Evolutionary conservation across 108 stramenopile species (phyloP).

Genomic region (Stephanodiscus triporus): DNA sequence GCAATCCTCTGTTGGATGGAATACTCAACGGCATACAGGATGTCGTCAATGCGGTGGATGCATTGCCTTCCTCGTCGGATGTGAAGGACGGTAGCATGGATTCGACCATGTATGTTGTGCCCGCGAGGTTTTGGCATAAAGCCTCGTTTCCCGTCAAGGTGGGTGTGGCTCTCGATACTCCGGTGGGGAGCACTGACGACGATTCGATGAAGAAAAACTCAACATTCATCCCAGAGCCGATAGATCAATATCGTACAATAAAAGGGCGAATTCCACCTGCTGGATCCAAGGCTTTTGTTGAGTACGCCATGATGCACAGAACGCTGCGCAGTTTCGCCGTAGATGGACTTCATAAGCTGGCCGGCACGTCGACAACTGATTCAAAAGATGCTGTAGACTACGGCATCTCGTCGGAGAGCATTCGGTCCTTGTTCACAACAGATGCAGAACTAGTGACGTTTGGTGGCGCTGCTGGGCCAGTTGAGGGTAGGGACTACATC

Average conservation of each 20-base stretch:
- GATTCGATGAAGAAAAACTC: conserved; percentile 3
- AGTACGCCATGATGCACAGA: conserved; percentile 34
- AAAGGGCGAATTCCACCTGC: conserved; percentile 10
- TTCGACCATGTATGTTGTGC: conserved; percentile 25
- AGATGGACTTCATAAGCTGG: conserved; percentile 22
- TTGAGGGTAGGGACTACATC: conserved; percentile 5
- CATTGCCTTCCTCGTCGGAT: conserved; percentile 21
- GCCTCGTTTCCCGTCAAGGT: conserved; percentile 11
- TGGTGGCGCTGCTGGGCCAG: background rate
- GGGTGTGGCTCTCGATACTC: background rate
- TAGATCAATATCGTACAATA: conserved; percentile 16
- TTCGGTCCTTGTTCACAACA: conserved; percentile 39
- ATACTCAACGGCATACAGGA: conserved; percentile 39
- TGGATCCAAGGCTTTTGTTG: conserved; percentile 40
- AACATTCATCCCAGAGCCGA: conserved; percentile 16
- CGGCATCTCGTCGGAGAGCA: background rate
- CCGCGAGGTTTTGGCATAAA: conserved; percentile 19
- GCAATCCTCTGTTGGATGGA: conserved; percentile 37
- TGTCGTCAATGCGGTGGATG: conserved; percentile 42
- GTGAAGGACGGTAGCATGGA: background rate
- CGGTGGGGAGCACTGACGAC: background rate
- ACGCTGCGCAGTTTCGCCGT: conserved; percentile 26
- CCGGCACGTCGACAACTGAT: conserved; percentile 13
- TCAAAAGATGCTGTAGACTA: background rate
- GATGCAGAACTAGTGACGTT: conserved; percentile 25